Percentiles rank a stretch among this genome's conserved stretches.
phyloP scores from a whole-genome alignment of 2,329 filamentous ascomycete genomes.

The Alternaria sp. region DNA sequence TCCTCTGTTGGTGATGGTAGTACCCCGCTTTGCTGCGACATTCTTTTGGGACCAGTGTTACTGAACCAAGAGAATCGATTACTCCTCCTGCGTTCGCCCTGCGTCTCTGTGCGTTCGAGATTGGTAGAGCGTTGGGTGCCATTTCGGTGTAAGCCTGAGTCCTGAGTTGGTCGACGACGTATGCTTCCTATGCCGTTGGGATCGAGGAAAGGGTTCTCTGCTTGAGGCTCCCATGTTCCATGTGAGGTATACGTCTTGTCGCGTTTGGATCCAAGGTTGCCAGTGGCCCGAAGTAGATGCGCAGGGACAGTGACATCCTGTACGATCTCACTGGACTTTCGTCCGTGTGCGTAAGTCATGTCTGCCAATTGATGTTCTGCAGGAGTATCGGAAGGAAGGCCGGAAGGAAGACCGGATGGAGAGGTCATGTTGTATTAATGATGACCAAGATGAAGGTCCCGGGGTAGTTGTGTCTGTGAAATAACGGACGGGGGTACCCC shows the following conservation, averaged over 20 bases:
- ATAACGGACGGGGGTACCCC: slow-evolving; percentile 3
- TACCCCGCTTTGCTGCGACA: neutral
- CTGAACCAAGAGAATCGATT: slow-evolving; percentile 1
- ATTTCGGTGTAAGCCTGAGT: neutral
- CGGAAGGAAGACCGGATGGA: slow-evolving; percentile 1
- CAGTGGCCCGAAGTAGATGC: slow-evolving; percentile 27
- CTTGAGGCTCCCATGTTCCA: slow-evolving; percentile 23
- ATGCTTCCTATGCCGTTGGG: slow-evolving; percentile 12
- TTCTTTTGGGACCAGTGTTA: neutral
- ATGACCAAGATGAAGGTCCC: neutral
- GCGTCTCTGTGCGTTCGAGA: slow-evolving; percentile 10
- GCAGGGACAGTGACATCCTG: slow-evolving; percentile 30
- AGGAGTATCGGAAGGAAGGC: neutral
- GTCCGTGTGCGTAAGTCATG: neutral
- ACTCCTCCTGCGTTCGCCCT: slow-evolving; percentile 3
- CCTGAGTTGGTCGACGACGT: slow-evolving; percentile 12
- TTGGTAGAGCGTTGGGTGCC: slow-evolving; percentile 7
- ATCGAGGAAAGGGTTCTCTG: slow-evolving; percentile 12
- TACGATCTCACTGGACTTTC: slow-evolving; percentile 5
- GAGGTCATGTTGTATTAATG: slow-evolving; percentile 1
- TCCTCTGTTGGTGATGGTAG: slow-evolving; percentile 5
- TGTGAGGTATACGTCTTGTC: slow-evolving; percentile 14
- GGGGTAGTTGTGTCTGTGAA: neutral
- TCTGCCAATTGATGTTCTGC: neutral
- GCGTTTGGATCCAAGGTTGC: slow-evolving; percentile 21